Conservation (phyloP, 345 rosid genomes). For the Balakata baccata region DNA sequence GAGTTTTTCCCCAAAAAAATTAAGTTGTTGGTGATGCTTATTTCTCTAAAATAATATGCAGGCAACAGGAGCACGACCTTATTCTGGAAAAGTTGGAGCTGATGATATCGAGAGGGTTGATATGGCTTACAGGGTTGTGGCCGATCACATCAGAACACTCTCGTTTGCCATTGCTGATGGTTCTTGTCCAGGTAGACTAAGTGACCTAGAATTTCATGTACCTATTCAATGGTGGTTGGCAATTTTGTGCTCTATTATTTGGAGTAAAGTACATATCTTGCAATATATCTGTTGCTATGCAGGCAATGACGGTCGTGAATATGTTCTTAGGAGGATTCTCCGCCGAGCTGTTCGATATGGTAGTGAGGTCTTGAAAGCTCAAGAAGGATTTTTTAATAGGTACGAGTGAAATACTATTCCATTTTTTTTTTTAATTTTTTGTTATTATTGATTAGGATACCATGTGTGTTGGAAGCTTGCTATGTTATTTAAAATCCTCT, state of each 20-base stretch:
- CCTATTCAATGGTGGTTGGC: not conserved
- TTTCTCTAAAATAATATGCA: constrained; percentile 12
- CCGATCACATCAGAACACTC: constrained; percentile 90
- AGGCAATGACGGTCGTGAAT: constrained; percentile 98
- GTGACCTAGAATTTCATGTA: not conserved
- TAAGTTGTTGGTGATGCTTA: not conserved
- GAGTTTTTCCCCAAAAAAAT: not conserved
- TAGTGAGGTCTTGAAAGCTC: constrained; percentile 79
- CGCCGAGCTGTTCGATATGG: constrained; percentile 98
- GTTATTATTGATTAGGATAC: too few species aligned
- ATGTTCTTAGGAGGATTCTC: constrained; percentile 92
- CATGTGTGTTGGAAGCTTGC: not conserved
- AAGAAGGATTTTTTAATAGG: constrained; percentile 92
- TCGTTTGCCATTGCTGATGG: constrained; percentile 99
- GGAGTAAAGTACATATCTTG: not conserved
- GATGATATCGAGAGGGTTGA: constrained; percentile 80
- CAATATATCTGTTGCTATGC: constrained; percentile 13
- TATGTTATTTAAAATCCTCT: not conserved
- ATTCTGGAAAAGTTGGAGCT: constrained; percentile 83
- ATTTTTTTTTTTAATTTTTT: not conserved
- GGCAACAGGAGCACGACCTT: constrained; percentile 87
- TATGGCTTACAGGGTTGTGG: constrained; percentile 98
- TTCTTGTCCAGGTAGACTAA: constrained; percentile 78
- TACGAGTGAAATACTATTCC: constrained; percentile 26
- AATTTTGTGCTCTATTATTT: not conserved